Conservation (phyloP, 116 monocot genomes). For the Iris pallida region DNA sequence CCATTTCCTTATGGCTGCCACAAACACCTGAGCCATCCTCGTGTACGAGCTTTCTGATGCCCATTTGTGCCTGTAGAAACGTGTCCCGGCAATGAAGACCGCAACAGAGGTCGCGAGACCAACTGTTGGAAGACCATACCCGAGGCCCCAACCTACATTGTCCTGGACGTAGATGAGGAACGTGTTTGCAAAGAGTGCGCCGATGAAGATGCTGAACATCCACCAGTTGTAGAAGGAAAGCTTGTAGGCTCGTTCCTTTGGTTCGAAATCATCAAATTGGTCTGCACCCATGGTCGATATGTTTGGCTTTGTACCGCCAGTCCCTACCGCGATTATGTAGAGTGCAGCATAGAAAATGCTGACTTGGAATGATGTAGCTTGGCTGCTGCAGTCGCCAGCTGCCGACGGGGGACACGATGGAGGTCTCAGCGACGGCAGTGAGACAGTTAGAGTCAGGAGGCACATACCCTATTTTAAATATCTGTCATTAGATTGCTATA, state of each 20-base stretch:
- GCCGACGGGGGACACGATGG: not conserved
- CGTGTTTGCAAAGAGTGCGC: slow-evolving; percentile 32
- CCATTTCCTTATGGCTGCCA: too few relatives aligned
- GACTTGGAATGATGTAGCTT: not conserved
- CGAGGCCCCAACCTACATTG: slow-evolving; percentile 34
- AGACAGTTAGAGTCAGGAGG: slow-evolving; percentile 1
- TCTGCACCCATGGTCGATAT: slow-evolving; percentile 46
- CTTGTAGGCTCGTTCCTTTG: slow-evolving; percentile 27
- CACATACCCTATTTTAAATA: slow-evolving; percentile 25
- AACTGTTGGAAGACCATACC: slow-evolving; percentile 32
- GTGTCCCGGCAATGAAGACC: slow-evolving; percentile 25
- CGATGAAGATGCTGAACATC: slow-evolving; percentile 43
- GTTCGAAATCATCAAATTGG: slow-evolving; percentile 39
- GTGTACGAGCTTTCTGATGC: too few relatives aligned
- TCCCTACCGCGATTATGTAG: slow-evolving; percentile 17
- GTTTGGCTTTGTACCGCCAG: slow-evolving; percentile 41
- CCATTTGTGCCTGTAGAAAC: slow-evolving; percentile 13
- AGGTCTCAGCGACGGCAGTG: slow-evolving; percentile 6
- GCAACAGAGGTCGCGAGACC: slow-evolving; percentile 23
- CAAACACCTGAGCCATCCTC: too few relatives aligned
- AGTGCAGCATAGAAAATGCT: slow-evolving; percentile 3
- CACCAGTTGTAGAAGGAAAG: slow-evolving; percentile 59
- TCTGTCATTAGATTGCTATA: too few relatives aligned
- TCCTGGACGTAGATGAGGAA: slow-evolving; percentile 38
- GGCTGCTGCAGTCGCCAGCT: too few relatives aligned